phyloP scores from a whole-genome alignment of 2,329 filamentous ascomycete species.

The Exophiala xenobiotica region DNA sequence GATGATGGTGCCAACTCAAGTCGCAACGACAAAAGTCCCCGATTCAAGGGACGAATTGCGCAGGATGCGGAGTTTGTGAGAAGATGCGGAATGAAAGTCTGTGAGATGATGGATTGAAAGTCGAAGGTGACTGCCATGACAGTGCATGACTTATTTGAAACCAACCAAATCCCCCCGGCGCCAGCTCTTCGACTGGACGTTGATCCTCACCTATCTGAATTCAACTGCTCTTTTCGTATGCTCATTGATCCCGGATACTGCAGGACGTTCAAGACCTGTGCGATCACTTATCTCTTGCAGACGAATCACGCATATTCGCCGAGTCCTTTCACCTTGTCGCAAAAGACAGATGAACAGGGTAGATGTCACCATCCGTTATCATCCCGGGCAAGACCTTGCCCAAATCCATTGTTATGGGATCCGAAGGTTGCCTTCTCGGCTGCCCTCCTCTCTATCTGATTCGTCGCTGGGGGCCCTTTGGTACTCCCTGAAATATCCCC shows the following conservation, averaged over 20 bases:
- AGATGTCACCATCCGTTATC: neutral
- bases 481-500: neutral
- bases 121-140: neutral
- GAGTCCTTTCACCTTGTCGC: too few species aligned
- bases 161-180: neutral
- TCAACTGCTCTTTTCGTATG: too few species aligned
- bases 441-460: neutral
- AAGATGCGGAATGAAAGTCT: neutral
- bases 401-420: neutral
- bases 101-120: neutral
- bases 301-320: too few species aligned
- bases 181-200: neutral
- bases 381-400: neutral
- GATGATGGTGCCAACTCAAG: too few species aligned
- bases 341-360: too few species aligned
- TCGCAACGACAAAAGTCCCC: too few species aligned
- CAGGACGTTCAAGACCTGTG: too few species aligned
- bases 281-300: too few species aligned
- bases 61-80: neutral
- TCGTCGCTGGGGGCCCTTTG: neutral
- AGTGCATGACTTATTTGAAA: constrained; percentile 1
- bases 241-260: too few species aligned
- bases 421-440: neutral
- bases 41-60: too few species aligned
- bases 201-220: too few species aligned